Conservation (phyloP, 352 stramenopile genomes). For the Globisporangium lucens region DNA sequence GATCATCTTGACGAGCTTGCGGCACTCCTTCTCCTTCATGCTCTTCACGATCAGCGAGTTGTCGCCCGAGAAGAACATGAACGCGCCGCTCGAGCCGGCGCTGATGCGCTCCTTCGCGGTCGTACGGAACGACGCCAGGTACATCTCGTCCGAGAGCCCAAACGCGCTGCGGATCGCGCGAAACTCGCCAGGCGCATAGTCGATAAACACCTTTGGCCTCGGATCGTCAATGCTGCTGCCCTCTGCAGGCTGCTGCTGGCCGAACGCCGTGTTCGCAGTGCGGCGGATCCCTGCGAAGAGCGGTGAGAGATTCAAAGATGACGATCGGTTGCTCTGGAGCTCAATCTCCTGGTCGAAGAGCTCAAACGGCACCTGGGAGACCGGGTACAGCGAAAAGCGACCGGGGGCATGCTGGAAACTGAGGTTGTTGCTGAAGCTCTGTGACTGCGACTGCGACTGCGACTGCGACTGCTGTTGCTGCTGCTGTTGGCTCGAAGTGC, state of each 20-base stretch:
- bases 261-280: slow-evolving; percentile 36
- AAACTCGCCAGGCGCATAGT: slow-evolving; percentile 72
- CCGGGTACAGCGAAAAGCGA: slow-evolving; percentile 60
- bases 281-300: slow-evolving; percentile 50
- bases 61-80: slow-evolving; percentile 83
- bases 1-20: slow-evolving; percentile 69
- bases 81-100: slow-evolving; percentile 71
- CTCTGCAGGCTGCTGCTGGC: slow-evolving; percentile 19
- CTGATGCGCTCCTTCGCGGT: slow-evolving; percentile 78
- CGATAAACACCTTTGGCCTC: slow-evolving; percentile 72
- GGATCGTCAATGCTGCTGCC: slow-evolving; percentile 32
- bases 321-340: slow-evolving; percentile 47
- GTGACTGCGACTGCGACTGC: background rate
- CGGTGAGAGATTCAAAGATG: slow-evolving; percentile 26
- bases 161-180: slow-evolving; percentile 55
- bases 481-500: slow-evolving; percentile 11
- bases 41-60: slow-evolving; percentile 79
- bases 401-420: slow-evolving; percentile 13
- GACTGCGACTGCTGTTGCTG: background rate
- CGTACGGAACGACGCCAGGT: slow-evolving; percentile 65
- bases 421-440: slow-evolving; percentile 4
- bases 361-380: slow-evolving; percentile 74
- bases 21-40: slow-evolving; percentile 72
- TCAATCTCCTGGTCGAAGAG: slow-evolving; percentile 77
- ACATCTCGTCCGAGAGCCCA: slow-evolving; percentile 63